Base-by-base conservation (phyloP, 1,284 basidiomycete species). In the Amylostereum chailletii region DNA sequence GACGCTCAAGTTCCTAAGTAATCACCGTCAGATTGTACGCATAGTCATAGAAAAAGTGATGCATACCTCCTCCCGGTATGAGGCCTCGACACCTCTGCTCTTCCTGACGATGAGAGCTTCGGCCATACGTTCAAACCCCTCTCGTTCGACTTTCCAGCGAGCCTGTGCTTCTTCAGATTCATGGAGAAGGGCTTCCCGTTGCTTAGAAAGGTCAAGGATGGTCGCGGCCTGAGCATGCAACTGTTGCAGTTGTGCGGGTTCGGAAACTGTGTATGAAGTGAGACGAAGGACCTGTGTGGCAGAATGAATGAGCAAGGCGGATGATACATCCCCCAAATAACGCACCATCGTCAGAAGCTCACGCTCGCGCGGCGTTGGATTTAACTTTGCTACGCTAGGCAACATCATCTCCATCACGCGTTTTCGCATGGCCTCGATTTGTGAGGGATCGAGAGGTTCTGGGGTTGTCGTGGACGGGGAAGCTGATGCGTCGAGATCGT, bases 341-440 rank as follows among this genome's bases (percentile, higher is more conserved):
- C 71, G 52, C 58, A 84, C 83, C 79, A 84, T 83, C 51, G 74
- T 70, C 2, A 69, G 62, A 8, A 85, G 66, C 59, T 85, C 77
- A 44, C 65, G 69, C 61, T 83, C 81, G 48, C 66, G 65, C 0
- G 62, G 40, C 26, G 55, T 56, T 6, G 55, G 45, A 32, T 53
- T 51, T 30, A 52, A 46, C 44, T 57, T 58, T 27, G 55, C 54
- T 49, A 49, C 51, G 37, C 48, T 55, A 11, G 55, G 52, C 34
- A 33, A 53, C 4, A 55, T 49, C 48, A 66, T 50, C 40, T 63
- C 53, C 33, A 61, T 54, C 3, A 64, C 58, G 29, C 60, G 55
- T 6, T 57, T 50, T n/a, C 63, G 59, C 59, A 68, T 64, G 7
- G 52, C 50, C 33, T 65, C 59, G n/a, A 68, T 57, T 50, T 69